Evolutionary conservation across 2,329 filamentous ascomycete genomes (phyloP).

Genomic region (Pyrenochaeta sp.): DNA sequence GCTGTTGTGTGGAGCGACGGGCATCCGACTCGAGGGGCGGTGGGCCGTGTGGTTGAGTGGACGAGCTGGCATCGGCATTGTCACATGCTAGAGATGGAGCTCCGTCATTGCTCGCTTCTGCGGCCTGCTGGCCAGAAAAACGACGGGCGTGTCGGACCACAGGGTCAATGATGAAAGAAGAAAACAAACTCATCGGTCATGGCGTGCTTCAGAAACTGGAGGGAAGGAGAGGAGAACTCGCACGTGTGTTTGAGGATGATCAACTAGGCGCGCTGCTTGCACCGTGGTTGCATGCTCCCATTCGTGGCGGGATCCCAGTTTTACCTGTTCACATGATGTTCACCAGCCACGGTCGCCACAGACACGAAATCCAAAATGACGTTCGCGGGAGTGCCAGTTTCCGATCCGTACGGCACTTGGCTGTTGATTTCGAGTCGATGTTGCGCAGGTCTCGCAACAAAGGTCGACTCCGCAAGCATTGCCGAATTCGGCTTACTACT

Average conservation of each 20-base stretch:
- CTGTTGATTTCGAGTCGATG: conserved; percentile 10
- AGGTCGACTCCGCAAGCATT: conserved; percentile 10
- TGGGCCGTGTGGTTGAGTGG: conserved; percentile 12
- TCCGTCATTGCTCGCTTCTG: conserved; percentile 23
- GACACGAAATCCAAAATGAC: neutral
- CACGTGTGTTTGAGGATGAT: neutral
- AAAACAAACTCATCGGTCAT: conserved; percentile 50
- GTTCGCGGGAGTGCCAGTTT: conserved; percentile 1
- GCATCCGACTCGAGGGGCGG: conserved; percentile 12
- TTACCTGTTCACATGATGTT: too few relatives aligned
- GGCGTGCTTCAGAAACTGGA: conserved; percentile 1
- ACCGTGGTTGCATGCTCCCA: conserved; percentile 1
- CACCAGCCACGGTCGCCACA: conserved; percentile 7
- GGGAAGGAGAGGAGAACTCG: conserved; percentile 1
- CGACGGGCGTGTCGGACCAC: conserved; percentile 50
- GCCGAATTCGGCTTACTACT: conserved; percentile 8
- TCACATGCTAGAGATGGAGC: conserved; percentile 35
- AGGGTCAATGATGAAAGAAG: conserved; percentile 50
- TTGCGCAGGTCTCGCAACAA: conserved; percentile 3
- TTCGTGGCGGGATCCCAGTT: too few relatives aligned
- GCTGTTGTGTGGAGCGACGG: conserved; percentile 10
- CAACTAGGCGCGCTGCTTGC: conserved; percentile 1
- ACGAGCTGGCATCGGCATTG: conserved; percentile 20
- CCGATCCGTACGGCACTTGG: conserved; percentile 4
- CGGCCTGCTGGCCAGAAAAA: conserved; percentile 39